Evolutionary conservation across 768 basidiomycete genomes (phyloP).

Genomic region (Hydnomerulius pinastri): DNA sequence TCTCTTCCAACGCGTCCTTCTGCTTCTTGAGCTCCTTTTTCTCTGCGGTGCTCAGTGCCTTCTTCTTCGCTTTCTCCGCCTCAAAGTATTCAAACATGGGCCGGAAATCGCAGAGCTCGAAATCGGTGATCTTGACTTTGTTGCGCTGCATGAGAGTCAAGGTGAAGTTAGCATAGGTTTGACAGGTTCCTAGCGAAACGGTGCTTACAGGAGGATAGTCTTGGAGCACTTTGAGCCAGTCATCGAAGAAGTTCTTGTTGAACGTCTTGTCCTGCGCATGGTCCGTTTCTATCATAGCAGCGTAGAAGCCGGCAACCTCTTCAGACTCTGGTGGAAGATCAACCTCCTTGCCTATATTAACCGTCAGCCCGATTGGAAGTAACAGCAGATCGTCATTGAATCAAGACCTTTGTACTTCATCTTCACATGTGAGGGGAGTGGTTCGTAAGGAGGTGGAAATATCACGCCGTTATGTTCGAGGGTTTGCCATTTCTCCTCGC

Average conservation of each 20-base stretch:
- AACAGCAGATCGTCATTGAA: slow-evolving; percentile 11
- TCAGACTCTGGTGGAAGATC: slow-evolving; percentile 84
- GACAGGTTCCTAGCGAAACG: slow-evolving; percentile 8
- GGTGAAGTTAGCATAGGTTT: slow-evolving; percentile 6
- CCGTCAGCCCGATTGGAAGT: slow-evolving; percentile 16
- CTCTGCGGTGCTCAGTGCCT: slow-evolving; percentile 77
- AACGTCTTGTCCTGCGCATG: slow-evolving; percentile 88
- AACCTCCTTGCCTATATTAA: slow-evolving; percentile 65
- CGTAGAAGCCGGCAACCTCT: slow-evolving; percentile 97
- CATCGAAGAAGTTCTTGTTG: slow-evolving; percentile 94
- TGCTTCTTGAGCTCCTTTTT: slow-evolving; percentile 90
- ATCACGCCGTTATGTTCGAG: slow-evolving; percentile 92
- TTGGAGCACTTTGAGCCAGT: slow-evolving; percentile 78
- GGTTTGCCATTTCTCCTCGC: slow-evolving; percentile 89
- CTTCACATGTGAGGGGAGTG: slow-evolving; percentile 79
- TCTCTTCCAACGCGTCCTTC: slow-evolving; percentile 81
- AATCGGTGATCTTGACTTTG: slow-evolving; percentile 70
- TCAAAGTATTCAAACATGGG: slow-evolving; percentile 95
- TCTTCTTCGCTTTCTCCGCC: slow-evolving; percentile 90
- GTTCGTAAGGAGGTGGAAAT: slow-evolving; percentile 93
- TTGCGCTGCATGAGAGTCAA: slow-evolving; percentile 50
- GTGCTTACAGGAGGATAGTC: slow-evolving; percentile 79
- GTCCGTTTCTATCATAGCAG: slow-evolving; percentile 86
- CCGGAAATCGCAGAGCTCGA: slow-evolving; percentile 88
- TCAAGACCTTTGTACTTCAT: slow-evolving; percentile 91